Base-by-base conservation (phyloP, 352 stramenopile genomes). In the Phytophthora vignae region DNA sequence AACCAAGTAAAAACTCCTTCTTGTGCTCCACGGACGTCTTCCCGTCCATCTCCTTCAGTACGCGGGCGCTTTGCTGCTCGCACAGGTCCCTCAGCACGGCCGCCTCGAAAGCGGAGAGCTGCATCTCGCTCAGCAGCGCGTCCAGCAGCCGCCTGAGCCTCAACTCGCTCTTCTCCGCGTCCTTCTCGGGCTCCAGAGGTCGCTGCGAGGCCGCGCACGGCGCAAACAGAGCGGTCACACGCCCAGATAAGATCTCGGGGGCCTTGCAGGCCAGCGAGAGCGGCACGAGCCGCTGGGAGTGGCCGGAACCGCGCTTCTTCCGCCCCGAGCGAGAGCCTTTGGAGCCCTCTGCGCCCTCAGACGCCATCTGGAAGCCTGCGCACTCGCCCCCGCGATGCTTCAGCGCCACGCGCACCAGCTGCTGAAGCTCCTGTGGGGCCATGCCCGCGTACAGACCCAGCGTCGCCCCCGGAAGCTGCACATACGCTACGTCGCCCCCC, bases 381-480 rank as follows among this genome's bases (percentile, higher is more conserved):
- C 78, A 87, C 15, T 52, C 42, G 15, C 59, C 59, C 0, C 38
- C 25, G 0, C 40, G 19, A 3, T 67, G 60, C 17, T 52, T 60
- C n/a, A 92, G 67, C 12, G 83, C 76, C 17, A 56, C 68, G 2
- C 63, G 53, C 55, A 92, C 52, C 38, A 93, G 17, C 25, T 42
- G 21, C 33, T 88, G 66, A 6, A 93, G 74, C 74, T 93, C 86
- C 9, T 60, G 33, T 0, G 74, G 55, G 22, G 64, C 31, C 67
- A 93, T 90, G 10, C 83, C 86, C 8, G 76, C 67, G 64, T 90
- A 90, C 11, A 93, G 46, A n/a, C 74, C 86, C 33, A 93, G 58
- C 1, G 81, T 88, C 48, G 67, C 55, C 11, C 68, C 54, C 10
- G 53, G 60, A 46, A 82, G 59, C 67, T 68, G 48, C 60, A 84